Base-by-base conservation (phyloP, 805 yeast species). In the Saitoella complicata region DNA sequence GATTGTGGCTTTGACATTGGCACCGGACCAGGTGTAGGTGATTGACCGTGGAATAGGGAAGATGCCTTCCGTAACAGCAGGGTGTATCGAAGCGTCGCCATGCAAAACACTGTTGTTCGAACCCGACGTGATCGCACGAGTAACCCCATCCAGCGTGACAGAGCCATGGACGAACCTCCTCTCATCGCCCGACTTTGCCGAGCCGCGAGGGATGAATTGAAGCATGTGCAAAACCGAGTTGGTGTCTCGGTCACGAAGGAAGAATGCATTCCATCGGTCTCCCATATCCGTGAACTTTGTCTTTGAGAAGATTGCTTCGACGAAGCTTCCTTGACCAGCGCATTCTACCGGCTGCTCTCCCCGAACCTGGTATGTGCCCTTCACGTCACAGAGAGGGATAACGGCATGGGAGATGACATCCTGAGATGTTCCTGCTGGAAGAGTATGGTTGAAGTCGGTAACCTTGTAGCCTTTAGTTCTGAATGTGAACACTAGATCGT, bases 211-310 rank as follows among this genome's bases (percentile, higher is more conserved):
- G n/a, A 32, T 32, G 36, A 33, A 41, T 7, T 41, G 43, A 7
- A 41, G n/a, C 12, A 34, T 33, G n/a, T 34, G 32, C 7, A 41
- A 29, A 9, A 34, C 32, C 11, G 12, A n/a, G 9, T 32, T 35
- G 11, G 11, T 32, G 6, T 21, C 13, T 12, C 8, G 11, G 32
- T 41, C 38, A 21, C 30, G 30, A n/a, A 41, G n/a, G 7, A 41
- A 6, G 8, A 29, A 12, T 8, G 32, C 34, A 11, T 41, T 34
- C 43, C 43, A 41, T 5, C 38, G 32, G 29, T 41, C 38, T 10
- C 43, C 43, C n/a, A 41, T 8, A 34, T 33, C 34, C 13, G 43
- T 41, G 21, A 41, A 41, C 13, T 41, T 41, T 3, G 32, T 38
- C 7, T 29, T 11, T 33, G 34, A 34, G 11, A 41, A 32, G 32